These are phyloP conservation scores for Tagetes erecta DNA, from an alignment of 129 eudicot genomes.

Conservation along the genomic window DNA sequence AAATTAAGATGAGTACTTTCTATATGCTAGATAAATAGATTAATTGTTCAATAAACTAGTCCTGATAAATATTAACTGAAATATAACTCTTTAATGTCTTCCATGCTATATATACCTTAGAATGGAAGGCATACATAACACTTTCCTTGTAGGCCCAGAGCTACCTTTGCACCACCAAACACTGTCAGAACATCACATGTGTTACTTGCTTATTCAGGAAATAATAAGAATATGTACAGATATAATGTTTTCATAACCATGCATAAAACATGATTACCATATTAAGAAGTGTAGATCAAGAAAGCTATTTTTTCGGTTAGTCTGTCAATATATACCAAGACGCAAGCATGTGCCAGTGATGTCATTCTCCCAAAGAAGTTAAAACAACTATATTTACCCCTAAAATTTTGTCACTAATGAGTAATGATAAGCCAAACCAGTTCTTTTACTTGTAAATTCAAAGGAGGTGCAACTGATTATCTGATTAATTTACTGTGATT, in stretches of 20 bases:
- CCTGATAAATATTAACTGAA: not conserved
- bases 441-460: not conserved
- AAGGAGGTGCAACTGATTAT: not conserved
- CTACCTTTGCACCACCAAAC: slow-evolving; percentile 31
- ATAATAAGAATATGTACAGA: not conserved
- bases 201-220: not conserved
- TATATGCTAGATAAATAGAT: slow-evolving; percentile 14
- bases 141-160: slow-evolving; percentile 25
- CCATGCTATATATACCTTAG: slow-evolving; percentile 20
- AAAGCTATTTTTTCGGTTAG: slow-evolving; percentile 7
- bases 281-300: not conserved
- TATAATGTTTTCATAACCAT: not conserved
- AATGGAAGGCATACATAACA: slow-evolving; percentile 25
- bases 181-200: slow-evolving; percentile 28
- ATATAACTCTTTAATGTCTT: slow-evolving; percentile 3
- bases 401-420: not conserved
- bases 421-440: not conserved
- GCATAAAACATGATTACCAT: slow-evolving; percentile 4
- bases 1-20: not conserved
- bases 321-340: not conserved
- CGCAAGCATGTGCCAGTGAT: not conserved
- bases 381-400: not conserved
- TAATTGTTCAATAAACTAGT: not conserved
- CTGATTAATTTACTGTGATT: not conserved
- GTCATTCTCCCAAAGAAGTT: slow-evolving; percentile 19